Evolutionary conservation across 495 filamentous ascomycete genomes (phyloP).

Genomic region (Lasiosphaeris hirsuta): DNA sequence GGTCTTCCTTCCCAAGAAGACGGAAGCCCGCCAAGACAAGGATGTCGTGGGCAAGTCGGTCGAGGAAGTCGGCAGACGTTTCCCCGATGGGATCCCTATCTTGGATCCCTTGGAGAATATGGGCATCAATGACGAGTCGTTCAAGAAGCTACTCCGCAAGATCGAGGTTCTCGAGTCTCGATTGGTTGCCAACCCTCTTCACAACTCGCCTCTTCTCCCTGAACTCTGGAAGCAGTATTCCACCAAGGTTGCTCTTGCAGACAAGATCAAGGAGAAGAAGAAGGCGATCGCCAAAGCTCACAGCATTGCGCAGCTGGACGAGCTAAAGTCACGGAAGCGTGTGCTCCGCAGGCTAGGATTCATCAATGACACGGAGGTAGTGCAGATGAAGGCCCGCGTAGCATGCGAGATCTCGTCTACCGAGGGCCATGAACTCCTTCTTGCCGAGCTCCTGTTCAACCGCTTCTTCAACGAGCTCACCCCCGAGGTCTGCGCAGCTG

Average conservation of each 20-base stretch:
- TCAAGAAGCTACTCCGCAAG: constrained; percentile 91
- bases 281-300: constrained; percentile 80
- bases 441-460: constrained; percentile 92
- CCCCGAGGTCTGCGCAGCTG: constrained; percentile 79
- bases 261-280: constrained; percentile 80
- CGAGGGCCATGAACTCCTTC: constrained; percentile 78
- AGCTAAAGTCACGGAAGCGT: constrained; percentile 91
- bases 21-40: constrained; percentile 57
- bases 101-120: constrained; percentile 94
- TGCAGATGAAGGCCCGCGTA: constrained; percentile 91
- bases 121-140: constrained; percentile 83
- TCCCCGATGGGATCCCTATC: constrained; percentile 86
- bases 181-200: constrained; percentile 81
- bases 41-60: constrained; percentile 60
- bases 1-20: constrained; percentile 73
- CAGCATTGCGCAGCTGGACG: constrained; percentile 86
- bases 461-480: constrained; percentile 94
- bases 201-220: constrained; percentile 78
- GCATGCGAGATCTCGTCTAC: constrained; percentile 94
- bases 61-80: constrained; percentile 73
- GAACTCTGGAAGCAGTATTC: constrained; percentile 82
- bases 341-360: constrained; percentile 95
- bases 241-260: constrained; percentile 67
- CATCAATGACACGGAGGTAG: constrained; percentile 90
- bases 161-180: constrained; percentile 95